Percentiles rank a stretch among this genome's conserved stretches.
Conservation (phyloP, 2,329 filamentous ascomycete genomes). For the Penicillium sp. region DNA sequence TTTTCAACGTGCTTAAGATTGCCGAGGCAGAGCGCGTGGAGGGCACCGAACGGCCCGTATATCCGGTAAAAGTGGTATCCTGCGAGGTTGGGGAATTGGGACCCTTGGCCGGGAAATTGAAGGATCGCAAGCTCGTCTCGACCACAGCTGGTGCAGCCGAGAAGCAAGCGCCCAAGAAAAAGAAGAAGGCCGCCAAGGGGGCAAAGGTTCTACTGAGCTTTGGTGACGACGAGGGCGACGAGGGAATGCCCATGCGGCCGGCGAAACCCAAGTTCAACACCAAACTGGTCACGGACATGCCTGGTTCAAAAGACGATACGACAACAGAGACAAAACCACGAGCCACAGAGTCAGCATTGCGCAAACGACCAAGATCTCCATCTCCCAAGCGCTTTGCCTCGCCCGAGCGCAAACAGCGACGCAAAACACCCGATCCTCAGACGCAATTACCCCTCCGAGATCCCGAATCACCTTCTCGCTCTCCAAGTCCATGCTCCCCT, state of each 20-base stretch:
- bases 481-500: conserved; percentile 33
- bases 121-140: conserved; percentile 43
- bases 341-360: conserved; percentile 15
- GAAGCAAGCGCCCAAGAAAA: conserved; percentile 42
- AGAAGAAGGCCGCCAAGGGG: conserved; percentile 45
- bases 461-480: conserved; percentile 45
- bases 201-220: conserved; percentile 52
- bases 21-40: conserved; percentile 81
- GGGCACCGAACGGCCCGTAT: conserved; percentile 78
- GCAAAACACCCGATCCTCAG: conserved; percentile 45
- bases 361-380: conserved; percentile 39
- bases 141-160: conserved; percentile 28
- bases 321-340: conserved; percentile 14
- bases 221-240: conserved; percentile 47
- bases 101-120: conserved; percentile 48
- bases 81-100: conserved; percentile 51
- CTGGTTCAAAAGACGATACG: conserved; percentile 18
- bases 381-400: conserved; percentile 31
- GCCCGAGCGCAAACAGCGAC: conserved; percentile 33
- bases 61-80: conserved; percentile 72
- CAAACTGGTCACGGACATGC: conserved; percentile 43
- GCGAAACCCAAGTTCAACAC: conserved; percentile 54
- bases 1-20: conserved; percentile 94
- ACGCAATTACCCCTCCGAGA: conserved; percentile 49
- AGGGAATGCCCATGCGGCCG: conserved; percentile 38